phyloP scores from a whole-genome alignment of 1,284 basidiomycete genomes.

The Ceratobasidium sp. region DNA sequence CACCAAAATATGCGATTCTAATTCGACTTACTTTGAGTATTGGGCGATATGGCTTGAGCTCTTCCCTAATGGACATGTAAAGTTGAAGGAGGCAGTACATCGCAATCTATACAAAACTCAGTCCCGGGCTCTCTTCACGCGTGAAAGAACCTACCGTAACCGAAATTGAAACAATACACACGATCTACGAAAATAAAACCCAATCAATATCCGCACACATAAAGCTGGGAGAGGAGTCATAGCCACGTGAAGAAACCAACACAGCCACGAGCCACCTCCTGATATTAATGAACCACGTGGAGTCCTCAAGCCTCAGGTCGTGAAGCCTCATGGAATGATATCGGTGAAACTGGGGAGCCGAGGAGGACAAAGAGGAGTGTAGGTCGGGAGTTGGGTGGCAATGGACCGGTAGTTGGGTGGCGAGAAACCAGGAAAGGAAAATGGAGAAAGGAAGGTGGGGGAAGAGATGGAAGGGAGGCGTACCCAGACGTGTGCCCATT shows the following conservation, averaged over 20 bases:
- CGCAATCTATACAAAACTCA: conserved; percentile 60
- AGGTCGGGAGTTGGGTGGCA: background rate
- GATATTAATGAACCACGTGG: too few relatives aligned
- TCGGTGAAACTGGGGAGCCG: background rate
- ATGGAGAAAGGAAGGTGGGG: conserved; percentile 18
- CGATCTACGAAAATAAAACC: conserved; percentile 61
- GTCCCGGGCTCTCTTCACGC: background rate
- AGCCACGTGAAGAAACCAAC: too few relatives aligned
- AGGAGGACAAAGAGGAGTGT: background rate
- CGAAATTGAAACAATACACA: conserved; percentile 74
- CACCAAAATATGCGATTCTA: too few relatives aligned
- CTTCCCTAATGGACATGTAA: conserved; percentile 70
- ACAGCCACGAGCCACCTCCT: too few relatives aligned
- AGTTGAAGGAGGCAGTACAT: conserved; percentile 87
- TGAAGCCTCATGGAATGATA: conserved; percentile 1
- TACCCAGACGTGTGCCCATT: conserved; percentile 79
- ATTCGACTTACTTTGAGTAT: conserved; percentile 72
- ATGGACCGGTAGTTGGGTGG: background rate
- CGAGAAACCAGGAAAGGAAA: background rate
- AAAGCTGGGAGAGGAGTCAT: too few relatives aligned
- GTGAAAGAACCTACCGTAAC: conserved; percentile 62
- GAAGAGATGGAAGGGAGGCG: conserved; percentile 53
- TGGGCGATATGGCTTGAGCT: conserved; percentile 73
- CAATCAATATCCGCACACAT: too few relatives aligned
- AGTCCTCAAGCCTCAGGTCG: background rate